Evolutionary conservation across 768 basidiomycete species (phyloP).

Genomic region (Boletellus emodensis): DNA sequence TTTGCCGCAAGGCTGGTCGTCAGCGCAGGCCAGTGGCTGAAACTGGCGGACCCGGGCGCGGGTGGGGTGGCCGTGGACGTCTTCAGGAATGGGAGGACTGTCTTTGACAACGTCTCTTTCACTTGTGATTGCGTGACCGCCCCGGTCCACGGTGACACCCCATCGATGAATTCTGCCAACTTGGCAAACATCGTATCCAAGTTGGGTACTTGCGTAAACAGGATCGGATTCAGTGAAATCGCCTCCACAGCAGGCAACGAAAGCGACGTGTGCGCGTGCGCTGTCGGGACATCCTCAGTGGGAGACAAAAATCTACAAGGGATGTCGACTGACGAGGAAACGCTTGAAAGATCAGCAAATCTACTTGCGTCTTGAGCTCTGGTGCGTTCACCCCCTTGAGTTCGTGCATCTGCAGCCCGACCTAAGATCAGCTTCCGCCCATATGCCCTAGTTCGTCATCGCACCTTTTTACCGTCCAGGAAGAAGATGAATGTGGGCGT

Average conservation of each 20-base stretch:
- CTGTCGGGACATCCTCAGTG: slow-evolving; percentile 34
- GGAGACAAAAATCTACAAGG: background rate
- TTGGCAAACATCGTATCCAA: slow-evolving; percentile 62
- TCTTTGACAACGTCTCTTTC: slow-evolving; percentile 46
- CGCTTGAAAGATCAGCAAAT: slow-evolving; percentile 68
- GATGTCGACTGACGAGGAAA: slow-evolving; percentile 64
- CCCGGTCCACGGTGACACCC: slow-evolving; percentile 34
- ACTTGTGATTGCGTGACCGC: slow-evolving; percentile 33
- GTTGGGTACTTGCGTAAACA: slow-evolving; percentile 68
- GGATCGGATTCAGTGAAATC: slow-evolving; percentile 67
- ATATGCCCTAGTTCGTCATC: slow-evolving; percentile 3
- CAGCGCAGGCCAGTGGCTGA: slow-evolving; percentile 47
- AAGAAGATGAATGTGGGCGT: slow-evolving; percentile 94
- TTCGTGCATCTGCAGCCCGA: slow-evolving; percentile 51
- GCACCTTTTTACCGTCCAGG: slow-evolving; percentile 67
- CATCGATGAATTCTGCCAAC: slow-evolving; percentile 59
- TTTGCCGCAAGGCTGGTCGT: slow-evolving; percentile 40
- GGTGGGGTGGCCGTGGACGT: slow-evolving; percentile 36
- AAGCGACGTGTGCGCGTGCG: slow-evolving; percentile 69
- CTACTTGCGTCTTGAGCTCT: slow-evolving; percentile 70
- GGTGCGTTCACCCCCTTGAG: slow-evolving; percentile 66
- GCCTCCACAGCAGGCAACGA: slow-evolving; percentile 57
- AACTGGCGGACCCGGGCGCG: slow-evolving; percentile 27
- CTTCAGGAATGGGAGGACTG: slow-evolving; percentile 64
- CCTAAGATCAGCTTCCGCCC: background rate